phyloP scores from a whole-genome alignment of 768 basidiomycete genomes.

The Calocybe gangraenosa region DNA sequence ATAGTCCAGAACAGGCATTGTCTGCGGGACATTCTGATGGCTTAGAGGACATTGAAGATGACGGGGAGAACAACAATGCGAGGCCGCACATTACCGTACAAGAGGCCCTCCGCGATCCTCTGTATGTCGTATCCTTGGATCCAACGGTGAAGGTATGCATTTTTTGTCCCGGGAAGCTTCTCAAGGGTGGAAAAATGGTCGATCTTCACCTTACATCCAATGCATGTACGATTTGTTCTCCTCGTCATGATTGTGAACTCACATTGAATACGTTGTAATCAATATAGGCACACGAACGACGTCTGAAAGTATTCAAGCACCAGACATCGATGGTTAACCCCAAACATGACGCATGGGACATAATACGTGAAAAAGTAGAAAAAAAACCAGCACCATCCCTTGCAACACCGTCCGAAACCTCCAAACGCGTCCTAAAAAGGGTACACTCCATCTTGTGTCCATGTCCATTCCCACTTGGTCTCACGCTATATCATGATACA shows the following conservation, averaged over 20 bases:
- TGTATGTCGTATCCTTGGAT: conserved; percentile 55
- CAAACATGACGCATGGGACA: conserved; percentile 43
- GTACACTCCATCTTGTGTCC: conserved; percentile 28
- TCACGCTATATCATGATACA: conserved; percentile 18
- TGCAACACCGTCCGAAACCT: conserved; percentile 25
- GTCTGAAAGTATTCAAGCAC: conserved; percentile 45
- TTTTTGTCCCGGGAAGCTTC: conserved; percentile 67
- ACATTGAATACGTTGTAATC: conserved; percentile 4
- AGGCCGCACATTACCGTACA: conserved; percentile 47
- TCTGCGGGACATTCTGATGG: conserved; percentile 16
- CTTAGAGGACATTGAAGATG: conserved; percentile 21
- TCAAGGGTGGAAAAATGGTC: conserved; percentile 57
- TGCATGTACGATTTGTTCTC: conserved; percentile 42
- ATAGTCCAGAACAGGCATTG: conserved; percentile 18
- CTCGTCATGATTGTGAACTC: conserved; percentile 10
- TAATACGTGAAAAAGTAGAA: conserved; percentile 26
- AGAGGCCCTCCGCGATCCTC: conserved; percentile 58
- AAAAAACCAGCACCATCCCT: conserved; percentile 24
- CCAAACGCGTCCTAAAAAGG: conserved; percentile 62
- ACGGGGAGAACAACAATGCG: conserved; percentile 26
- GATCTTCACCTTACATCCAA: conserved; percentile 56
- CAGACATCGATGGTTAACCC: conserved; percentile 37
- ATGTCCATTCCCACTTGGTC: neutral
- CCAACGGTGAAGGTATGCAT: conserved; percentile 58
- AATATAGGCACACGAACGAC: conserved; percentile 62